Evolutionary conservation across 257 asterid species (phyloP).

Genomic region (Apocynum venetum): DNA sequence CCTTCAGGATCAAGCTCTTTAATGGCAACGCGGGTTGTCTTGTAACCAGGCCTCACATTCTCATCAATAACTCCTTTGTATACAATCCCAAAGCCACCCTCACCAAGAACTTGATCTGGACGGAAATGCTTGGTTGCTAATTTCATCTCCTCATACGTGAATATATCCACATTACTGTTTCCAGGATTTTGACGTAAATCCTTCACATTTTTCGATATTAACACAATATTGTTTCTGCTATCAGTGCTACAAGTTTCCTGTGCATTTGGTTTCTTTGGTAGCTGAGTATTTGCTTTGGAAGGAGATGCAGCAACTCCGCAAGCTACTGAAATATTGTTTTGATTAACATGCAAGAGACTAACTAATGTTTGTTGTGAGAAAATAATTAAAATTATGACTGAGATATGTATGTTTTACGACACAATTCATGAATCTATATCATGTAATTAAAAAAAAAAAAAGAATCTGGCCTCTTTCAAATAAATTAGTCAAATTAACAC

Average conservation of each 20-base stretch:
- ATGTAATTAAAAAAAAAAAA: not conserved
- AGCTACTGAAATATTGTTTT: constrained; percentile 21
- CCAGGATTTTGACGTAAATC: constrained; percentile 76
- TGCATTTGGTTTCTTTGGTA: constrained; percentile 18
- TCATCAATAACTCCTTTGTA: constrained; percentile 86
- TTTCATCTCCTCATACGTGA: constrained; percentile 87
- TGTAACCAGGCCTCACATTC: constrained; percentile 58
- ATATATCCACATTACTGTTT: constrained; percentile 69
- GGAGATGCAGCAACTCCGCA: constrained; percentile 36
- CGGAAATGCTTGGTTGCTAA: constrained; percentile 86
- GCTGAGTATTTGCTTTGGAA: constrained; percentile 36
- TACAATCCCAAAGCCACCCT: constrained; percentile 90
- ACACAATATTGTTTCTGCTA: constrained; percentile 34
- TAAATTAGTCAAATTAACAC: not conserved
- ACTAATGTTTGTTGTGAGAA: not conserved
- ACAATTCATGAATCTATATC: not conserved
- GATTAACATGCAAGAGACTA: not conserved
- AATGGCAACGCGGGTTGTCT: constrained; percentile 64
- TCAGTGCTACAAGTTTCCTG: constrained; percentile 16
- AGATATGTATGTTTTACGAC: not conserved
- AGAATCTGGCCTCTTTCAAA: not conserved
- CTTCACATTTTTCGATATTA: constrained; percentile 59
- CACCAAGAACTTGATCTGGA: constrained; percentile 85
- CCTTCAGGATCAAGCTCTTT: constrained; percentile 95
- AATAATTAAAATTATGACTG: not conserved